phyloP scores from a whole-genome alignment of 2,329 filamentous ascomycete species.

The Xylariales sp. region DNA sequence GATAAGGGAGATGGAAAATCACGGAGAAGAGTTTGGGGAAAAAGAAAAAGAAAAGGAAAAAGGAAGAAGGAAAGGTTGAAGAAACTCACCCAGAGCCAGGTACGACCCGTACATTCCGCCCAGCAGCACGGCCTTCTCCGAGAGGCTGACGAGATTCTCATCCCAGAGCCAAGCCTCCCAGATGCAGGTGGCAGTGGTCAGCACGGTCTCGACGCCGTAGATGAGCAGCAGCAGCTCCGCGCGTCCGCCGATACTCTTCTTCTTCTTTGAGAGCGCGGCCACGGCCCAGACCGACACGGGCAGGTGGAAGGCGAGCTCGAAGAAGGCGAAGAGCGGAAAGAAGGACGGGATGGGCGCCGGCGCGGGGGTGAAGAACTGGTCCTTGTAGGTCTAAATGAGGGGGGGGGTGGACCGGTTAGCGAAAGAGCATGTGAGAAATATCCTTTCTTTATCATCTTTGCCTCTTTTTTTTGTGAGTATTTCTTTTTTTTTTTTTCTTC shows the following conservation, averaged over 20 bases:
- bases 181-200: slow-evolving; percentile 49
- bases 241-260: slow-evolving; percentile 26
- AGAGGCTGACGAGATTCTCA: slow-evolving; percentile 33
- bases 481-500: too few relatives aligned
- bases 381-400: slow-evolving; percentile 34
- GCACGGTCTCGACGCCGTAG: slow-evolving; percentile 46
- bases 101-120: slow-evolving; percentile 49
- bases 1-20: too few relatives aligned
- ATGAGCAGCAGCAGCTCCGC: slow-evolving; percentile 47
- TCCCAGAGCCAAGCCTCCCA: slow-evolving; percentile 47
- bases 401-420: too few relatives aligned
- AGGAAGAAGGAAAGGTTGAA: slow-evolving; percentile 8
- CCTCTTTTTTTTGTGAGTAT: too few relatives aligned
- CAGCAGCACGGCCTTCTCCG: slow-evolving; percentile 41
- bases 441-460: too few relatives aligned
- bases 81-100: slow-evolving; percentile 46
- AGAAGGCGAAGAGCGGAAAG: slow-evolving; percentile 45
- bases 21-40: too few relatives aligned
- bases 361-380: slow-evolving; percentile 45
- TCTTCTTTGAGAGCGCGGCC: slow-evolving; percentile 25
- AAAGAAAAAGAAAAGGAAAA: too few relatives aligned
- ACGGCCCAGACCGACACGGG: slow-evolving; percentile 46
- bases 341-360: slow-evolving; percentile 35
- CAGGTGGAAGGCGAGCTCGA: slow-evolving; percentile 47
- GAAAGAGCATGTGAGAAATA: too few relatives aligned